A percentile compares a stretch with the other conserved stretches of the same genome.
These are phyloP conservation scores for Saturnispora kantuleensis DNA, from an alignment of 805 yeast genomes.

Conservation along the genomic window DNA sequence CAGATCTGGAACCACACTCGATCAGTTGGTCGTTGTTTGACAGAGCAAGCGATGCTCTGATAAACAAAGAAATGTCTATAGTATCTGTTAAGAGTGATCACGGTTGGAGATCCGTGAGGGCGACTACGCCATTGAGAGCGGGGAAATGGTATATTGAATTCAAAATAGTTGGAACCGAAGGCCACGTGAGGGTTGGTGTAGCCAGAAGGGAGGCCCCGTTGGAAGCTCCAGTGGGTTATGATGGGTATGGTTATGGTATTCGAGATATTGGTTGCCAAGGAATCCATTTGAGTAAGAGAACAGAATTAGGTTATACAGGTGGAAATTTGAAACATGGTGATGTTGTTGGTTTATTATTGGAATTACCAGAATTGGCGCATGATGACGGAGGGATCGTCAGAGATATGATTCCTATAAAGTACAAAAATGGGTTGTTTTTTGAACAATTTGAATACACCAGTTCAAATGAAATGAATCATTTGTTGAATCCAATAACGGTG, in stretches of 20 bases:
- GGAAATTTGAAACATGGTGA: slow-evolving; percentile 58
- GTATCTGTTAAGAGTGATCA: slow-evolving; percentile 40
- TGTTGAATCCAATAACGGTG: slow-evolving; percentile 60
- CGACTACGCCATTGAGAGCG: slow-evolving; percentile 66
- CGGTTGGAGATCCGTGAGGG: slow-evolving; percentile 76
- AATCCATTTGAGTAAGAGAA: slow-evolving; percentile 65
- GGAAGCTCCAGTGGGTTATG: slow-evolving; percentile 94
- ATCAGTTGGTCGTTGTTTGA: slow-evolving; percentile 59
- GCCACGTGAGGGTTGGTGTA: slow-evolving; percentile 69
- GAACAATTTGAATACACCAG: slow-evolving; percentile 77
- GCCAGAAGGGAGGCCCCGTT: slow-evolving; percentile 78
- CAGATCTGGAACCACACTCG: slow-evolving; percentile 61
- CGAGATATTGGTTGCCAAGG: slow-evolving; percentile 71
- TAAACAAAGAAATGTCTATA: slow-evolving; percentile 29
- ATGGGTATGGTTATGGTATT: slow-evolving; percentile 87
- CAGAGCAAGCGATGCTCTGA: slow-evolving; percentile 46
- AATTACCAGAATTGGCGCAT: slow-evolving; percentile 44
- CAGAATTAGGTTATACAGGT: slow-evolving; percentile 27
- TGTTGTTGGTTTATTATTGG: slow-evolving; percentile 66
- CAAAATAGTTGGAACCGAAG: slow-evolving; percentile 31
- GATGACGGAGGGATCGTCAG: slow-evolving; percentile 41
- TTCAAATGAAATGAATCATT: slow-evolving; percentile 62
- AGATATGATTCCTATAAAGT: slow-evolving; percentile 82
- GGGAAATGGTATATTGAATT: slow-evolving; percentile 80
- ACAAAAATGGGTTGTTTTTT: slow-evolving; percentile 64